phyloP scores from a whole-genome alignment of 176 grass and related monocot species.

The Aegilops umbellulata region DNA sequence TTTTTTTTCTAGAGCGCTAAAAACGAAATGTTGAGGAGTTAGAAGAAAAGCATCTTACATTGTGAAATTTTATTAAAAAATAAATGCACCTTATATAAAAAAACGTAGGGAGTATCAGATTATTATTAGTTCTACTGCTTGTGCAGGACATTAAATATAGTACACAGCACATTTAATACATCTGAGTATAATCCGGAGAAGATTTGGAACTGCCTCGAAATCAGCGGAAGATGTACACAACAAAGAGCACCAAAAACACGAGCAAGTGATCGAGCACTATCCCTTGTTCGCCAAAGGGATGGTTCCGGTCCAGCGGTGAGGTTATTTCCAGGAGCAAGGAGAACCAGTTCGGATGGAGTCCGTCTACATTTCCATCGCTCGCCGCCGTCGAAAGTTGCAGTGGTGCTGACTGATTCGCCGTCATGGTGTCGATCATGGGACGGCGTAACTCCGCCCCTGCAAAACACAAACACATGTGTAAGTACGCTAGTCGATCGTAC shows the following conservation, averaged over 20 bases:
- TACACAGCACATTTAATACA: no score
- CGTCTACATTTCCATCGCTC: background rate
- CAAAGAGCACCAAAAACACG: background rate
- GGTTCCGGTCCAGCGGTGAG: background rate
- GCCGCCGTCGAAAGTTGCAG: background rate
- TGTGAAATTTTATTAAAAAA: no score
- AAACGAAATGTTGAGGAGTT: no score
- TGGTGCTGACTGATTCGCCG: background rate
- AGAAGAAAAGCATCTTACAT: no score
- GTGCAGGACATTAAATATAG: background rate
- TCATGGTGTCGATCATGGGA: background rate
- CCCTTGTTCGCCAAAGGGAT: background rate
- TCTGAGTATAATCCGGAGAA: no score
- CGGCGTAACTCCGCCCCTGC: background rate
- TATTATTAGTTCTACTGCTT: background rate
- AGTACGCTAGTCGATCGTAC: background rate
- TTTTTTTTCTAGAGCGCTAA: no score
- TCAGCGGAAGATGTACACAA: background rate
- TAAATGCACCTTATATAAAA: no score
- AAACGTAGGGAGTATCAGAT: no score
- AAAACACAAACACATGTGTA: background rate
- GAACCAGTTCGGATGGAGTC: background rate
- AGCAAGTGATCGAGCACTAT: slow-evolving; percentile 4
- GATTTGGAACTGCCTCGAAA: background rate
- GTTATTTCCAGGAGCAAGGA: background rate